Conservation (phyloP, 192 early-diverging fungal species). For the Rhizophagus prolifer region DNA sequence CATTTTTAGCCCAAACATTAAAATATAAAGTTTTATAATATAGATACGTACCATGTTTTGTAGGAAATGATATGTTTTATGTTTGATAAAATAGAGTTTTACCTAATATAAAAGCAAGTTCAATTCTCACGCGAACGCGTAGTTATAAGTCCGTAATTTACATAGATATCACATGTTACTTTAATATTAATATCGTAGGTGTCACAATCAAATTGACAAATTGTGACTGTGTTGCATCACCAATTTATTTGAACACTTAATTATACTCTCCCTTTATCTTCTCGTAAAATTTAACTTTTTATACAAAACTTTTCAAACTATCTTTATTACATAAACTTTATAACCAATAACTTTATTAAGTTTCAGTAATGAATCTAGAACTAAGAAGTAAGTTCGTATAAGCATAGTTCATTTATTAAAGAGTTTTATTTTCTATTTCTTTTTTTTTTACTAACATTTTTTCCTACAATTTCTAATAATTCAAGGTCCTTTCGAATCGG, state of each 20-base stretch:
- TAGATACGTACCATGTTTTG: background rate
- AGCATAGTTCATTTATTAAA: background rate
- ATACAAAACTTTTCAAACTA: background rate
- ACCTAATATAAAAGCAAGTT: background rate
- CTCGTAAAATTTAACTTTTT: background rate
- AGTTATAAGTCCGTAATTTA: background rate
- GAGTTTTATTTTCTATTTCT: background rate
- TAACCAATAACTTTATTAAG: background rate
- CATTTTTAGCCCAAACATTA: background rate
- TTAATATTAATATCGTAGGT: background rate
- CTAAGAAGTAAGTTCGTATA: conserved; percentile 4
- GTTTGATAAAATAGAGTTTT: too few relatives aligned
- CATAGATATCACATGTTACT: background rate
- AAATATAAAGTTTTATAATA: background rate
- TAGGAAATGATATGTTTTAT: too few relatives aligned
- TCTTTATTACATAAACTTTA: background rate
- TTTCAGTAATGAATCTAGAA: conserved; percentile 13
- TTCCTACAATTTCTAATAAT: background rate
- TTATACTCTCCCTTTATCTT: too few relatives aligned
- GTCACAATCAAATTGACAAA: background rate
- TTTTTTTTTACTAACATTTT: background rate
- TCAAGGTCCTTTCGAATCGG: conserved; percentile 75
- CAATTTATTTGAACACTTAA: background rate
- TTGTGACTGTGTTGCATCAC: background rate
- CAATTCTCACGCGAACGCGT: background rate